Percentiles rank a stretch among this genome's conserved stretches.
Conservation (phyloP, 345 rosid species). For the Lepidium sativum region DNA sequence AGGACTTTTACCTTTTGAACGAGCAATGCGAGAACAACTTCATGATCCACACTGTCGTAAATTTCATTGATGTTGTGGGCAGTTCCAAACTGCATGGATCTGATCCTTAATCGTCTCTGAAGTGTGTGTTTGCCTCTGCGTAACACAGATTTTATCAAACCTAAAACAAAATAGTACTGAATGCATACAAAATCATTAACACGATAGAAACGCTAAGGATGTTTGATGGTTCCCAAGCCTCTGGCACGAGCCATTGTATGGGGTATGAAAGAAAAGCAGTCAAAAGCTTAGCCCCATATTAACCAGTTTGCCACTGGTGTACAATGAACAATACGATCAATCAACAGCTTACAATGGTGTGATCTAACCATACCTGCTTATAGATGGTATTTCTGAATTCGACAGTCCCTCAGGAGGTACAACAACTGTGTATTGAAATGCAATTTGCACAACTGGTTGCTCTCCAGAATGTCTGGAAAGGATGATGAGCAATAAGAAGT, state of each 20-base stretch:
- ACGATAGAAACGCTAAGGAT: neutral
- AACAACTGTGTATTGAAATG: constrained; percentile 85
- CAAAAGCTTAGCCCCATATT: neutral
- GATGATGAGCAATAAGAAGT: neutral
- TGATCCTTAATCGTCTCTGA: constrained; percentile 76
- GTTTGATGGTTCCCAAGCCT: neutral
- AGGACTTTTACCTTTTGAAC: constrained; percentile 69
- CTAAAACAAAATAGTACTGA: neutral
- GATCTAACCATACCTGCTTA: constrained; percentile 56
- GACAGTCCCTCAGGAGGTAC: constrained; percentile 76
- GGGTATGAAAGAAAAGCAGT: neutral
- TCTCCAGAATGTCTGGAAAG: constrained; percentile 64
- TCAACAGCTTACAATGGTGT: neutral
- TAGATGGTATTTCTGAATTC: constrained; percentile 41
- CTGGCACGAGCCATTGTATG: neutral
- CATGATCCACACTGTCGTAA: constrained; percentile 81
- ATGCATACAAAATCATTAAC: neutral
- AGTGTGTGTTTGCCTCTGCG: constrained; percentile 62
- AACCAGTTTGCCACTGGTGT: neutral
- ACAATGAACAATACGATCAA: neutral
- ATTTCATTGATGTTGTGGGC: constrained; percentile 70
- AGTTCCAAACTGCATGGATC: constrained; percentile 71
- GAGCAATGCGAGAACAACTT: constrained; percentile 74
- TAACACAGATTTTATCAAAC: constrained; percentile 17
- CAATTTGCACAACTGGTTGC: constrained; percentile 87